Conservation (phyloP, 768 basidiomycete species). For the Termitomyces titanicus region DNA sequence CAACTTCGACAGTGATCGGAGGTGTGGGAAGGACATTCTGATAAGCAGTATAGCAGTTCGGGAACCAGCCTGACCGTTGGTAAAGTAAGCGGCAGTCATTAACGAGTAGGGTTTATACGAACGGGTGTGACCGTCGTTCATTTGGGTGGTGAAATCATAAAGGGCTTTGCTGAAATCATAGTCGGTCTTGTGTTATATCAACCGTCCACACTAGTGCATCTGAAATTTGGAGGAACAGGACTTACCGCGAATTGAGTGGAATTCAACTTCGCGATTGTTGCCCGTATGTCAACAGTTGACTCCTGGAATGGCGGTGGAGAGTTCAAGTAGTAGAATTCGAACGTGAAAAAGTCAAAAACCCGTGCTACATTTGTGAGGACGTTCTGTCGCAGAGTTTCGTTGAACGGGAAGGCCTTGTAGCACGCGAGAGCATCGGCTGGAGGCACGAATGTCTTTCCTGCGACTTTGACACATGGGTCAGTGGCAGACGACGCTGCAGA, state of each 20-base stretch:
- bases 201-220: neutral
- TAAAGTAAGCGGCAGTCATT: neutral
- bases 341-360: slow-evolving; percentile 52
- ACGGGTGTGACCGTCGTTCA: slow-evolving; percentile 71
- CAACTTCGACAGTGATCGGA: slow-evolving; percentile 44
- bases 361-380: slow-evolving; percentile 43
- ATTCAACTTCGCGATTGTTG: slow-evolving; percentile 44
- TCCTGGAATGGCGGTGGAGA: slow-evolving; percentile 53
- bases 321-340: slow-evolving; percentile 47
- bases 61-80: slow-evolving; percentile 47
- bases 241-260: slow-evolving; percentile 42
- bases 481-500: slow-evolving; percentile 22
- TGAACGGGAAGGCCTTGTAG: slow-evolving; percentile 53
- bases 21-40: slow-evolving; percentile 59
- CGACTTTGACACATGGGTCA: slow-evolving; percentile 37
- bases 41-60: slow-evolving; percentile 49
- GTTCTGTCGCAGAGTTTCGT: slow-evolving; percentile 53
- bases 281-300: slow-evolving; percentile 52
- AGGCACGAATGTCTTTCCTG: slow-evolving; percentile 39
- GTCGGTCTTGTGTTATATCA: slow-evolving; percentile 47
- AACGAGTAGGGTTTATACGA: slow-evolving; percentile 13
- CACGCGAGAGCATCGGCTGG: slow-evolving; percentile 58
- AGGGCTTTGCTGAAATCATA: slow-evolving; percentile 62
- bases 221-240: neutral
- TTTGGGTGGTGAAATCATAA: slow-evolving; percentile 47